Base-by-base conservation (phyloP, 73 alveolate species). In the Blepharisma stoltei region DNA sequence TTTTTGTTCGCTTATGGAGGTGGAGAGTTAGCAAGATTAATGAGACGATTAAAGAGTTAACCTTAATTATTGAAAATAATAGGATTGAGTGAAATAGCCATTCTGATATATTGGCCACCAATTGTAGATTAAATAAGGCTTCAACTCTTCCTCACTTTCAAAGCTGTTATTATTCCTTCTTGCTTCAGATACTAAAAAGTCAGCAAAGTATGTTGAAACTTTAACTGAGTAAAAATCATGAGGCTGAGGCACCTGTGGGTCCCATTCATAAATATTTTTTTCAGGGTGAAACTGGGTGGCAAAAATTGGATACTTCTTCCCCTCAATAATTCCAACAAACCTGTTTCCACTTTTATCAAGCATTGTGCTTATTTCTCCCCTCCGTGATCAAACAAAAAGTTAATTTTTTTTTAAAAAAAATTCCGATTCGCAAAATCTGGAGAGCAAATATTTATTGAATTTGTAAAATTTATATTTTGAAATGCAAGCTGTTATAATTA, bases 201-300 rank as follows among this genome's bases (percentile, higher is more conserved):
- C 65, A 18, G 86, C 75, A 11, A 79, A 27, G 38, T 79, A 9
- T 47, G 55, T 37, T 54, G 86, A 11, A n/a, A 4, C 41, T 44
- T 70, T 46, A 6, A 54, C 68, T n/a, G 81, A 45, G 27, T 79
- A 67, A 21, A 55, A 11, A 8, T 37, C 50, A 79, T 79, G 55
- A 79, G 79, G 86, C 14, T 45, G 25, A 6, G 82, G 65, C 21
- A 55, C 65, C 3, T 60, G 41, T 14, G 68, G 21, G 4, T 11
- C 68, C 86, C 86, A 79, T 71, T 83, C 88, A 80, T 55, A 83
- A 48, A 49, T 45, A 46, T 65, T 71, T 7, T 78, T 83, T 32
- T 83, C 90, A 0, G 90, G 90, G 76, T 83, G 90, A 78, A 83
- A 83, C 76, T 83, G 79, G 47, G 46, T 45, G 25, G 78, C 90